A percentile compares a stretch with the other conserved stretches of the same genome.
Conservation (phyloP, 108 stramenopile species). For the Pseudonitzschia multiseries region DNA sequence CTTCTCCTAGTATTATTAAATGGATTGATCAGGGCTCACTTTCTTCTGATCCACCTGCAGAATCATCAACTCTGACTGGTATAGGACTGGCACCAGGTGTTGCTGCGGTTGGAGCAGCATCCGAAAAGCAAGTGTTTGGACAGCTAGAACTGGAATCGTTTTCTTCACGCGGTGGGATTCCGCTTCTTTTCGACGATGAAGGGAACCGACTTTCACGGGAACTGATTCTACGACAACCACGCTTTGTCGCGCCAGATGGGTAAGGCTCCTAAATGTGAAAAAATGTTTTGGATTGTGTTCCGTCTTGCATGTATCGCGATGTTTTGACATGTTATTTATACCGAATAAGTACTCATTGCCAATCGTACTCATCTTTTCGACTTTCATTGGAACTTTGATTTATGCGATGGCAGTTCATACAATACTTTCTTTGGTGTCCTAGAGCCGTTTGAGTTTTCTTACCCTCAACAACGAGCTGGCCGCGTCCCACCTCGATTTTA, state of each 20-base stretch:
- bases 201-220: conserved; percentile 20
- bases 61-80: not conserved
- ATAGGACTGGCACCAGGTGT: not conserved
- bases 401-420: not conserved
- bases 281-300: not conserved
- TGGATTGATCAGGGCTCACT: not conserved
- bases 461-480: not conserved
- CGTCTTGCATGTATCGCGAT: not conserved
- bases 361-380: conserved; percentile 1
- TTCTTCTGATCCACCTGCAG: not conserved
- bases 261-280: not conserved
- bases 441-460: not conserved
- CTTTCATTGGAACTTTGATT: not conserved
- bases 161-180: conserved; percentile 28
- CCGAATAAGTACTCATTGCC: not conserved
- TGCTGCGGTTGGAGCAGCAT: conserved; percentile 10
- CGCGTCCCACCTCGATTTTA: conserved; percentile 4
- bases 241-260: conserved; percentile 30
- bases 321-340: not conserved
- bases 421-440: conserved; percentile 30
- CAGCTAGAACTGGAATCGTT: conserved; percentile 6
- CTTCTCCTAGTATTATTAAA: not conserved
- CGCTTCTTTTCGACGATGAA: conserved; percentile 19
- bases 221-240: conserved; percentile 23
- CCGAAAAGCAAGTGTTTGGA: conserved; percentile 4